Base-by-base conservation (phyloP, 2,329 filamentous ascomycete genomes). In the Westerdykella sp. region DNA sequence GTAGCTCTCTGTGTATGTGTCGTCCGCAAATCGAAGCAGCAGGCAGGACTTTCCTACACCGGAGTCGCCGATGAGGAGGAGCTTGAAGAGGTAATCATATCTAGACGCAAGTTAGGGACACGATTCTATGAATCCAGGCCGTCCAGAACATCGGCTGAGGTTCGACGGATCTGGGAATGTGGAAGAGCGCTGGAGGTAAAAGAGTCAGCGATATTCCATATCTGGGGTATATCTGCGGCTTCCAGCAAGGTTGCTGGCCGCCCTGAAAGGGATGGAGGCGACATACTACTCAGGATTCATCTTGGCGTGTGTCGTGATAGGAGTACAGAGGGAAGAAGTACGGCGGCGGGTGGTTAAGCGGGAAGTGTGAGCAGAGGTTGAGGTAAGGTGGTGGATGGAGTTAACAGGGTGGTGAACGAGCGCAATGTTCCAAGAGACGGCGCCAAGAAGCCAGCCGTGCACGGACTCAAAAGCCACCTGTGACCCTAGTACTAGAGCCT, bases 31-130 rank as follows among this genome's bases (percentile, higher is more conserved):
- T 76, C 93, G 89, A 69, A 98, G 79, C 59, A 98, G 80, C 76
- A 98, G 73, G 75, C 93, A 98, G 67, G 93, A 98, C 85, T 98
- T 98, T 85, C 93, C 93, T 67, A 98, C 93, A 83, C 93, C 93
- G 71, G 93, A 98, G 73, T 98, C 93, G 74, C 93, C 93, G 83
- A 98, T 98, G 78, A 98, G 91, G 73, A 98, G 87, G 57, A 98
- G 89, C 84, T 98, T 98, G 84, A 98, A 98, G 67, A 98, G 89
- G 73, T 98, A 98, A 72, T 98, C 93, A 86, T 98, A 98, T 93
- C 93, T 97, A 67, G 47, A 18, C 45, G 39, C 42, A 41, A 38
- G 56, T 64, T 48, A 62, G 59, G 47, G 46, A 46, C 46, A 46
- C 36, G 37, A 41, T 37, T 47, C 37, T 16, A 43, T 38, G 45